Conservation (phyloP, 345 rosid species). For the Citrus maxima region DNA sequence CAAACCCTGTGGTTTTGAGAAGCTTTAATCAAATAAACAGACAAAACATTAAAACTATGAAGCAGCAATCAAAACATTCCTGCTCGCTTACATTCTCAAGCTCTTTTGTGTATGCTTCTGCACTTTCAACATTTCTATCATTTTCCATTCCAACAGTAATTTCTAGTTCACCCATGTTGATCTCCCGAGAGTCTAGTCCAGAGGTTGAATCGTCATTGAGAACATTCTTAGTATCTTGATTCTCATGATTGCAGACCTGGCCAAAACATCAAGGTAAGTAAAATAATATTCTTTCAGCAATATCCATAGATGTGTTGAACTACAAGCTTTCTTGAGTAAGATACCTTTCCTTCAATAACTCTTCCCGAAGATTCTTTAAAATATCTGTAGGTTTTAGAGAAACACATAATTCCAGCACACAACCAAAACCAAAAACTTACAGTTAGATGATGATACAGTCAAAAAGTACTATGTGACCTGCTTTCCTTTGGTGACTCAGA, state of each 20-base stretch:
- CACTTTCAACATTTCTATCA: conserved; percentile 57
- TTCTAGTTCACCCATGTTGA: conserved; percentile 39
- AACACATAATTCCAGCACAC: conserved; percentile 5
- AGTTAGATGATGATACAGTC: conserved; percentile 3
- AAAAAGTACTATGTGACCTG: conserved; percentile 41
- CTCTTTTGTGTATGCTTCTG: conserved; percentile 75
- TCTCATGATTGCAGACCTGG: conserved; percentile 39
- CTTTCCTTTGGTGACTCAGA: conserved; percentile 54
- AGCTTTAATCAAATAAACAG: not conserved
- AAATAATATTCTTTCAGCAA: conserved; percentile 5
- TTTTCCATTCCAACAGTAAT: conserved; percentile 36
- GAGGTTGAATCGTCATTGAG: conserved; percentile 20
- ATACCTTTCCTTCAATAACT: conserved; percentile 46
- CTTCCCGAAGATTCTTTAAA: conserved; percentile 25
- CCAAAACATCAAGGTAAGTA: conserved; percentile 15
- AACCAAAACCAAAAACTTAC: not conserved
- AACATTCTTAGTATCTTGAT: conserved; percentile 19
- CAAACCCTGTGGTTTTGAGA: not conserved
- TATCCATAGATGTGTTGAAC: not conserved
- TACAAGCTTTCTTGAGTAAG: conserved; percentile 3
- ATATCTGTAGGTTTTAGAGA: conserved; percentile 33
- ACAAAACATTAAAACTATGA: not conserved
- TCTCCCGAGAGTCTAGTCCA: conserved; percentile 26
- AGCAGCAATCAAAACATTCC: not conserved
- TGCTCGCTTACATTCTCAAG: conserved; percentile 71